Percentiles rank a stretch among this genome's conserved stretches.
phyloP scores from a whole-genome alignment of 176 grass and related monocot genomes.

The Carex myosuroides region DNA sequence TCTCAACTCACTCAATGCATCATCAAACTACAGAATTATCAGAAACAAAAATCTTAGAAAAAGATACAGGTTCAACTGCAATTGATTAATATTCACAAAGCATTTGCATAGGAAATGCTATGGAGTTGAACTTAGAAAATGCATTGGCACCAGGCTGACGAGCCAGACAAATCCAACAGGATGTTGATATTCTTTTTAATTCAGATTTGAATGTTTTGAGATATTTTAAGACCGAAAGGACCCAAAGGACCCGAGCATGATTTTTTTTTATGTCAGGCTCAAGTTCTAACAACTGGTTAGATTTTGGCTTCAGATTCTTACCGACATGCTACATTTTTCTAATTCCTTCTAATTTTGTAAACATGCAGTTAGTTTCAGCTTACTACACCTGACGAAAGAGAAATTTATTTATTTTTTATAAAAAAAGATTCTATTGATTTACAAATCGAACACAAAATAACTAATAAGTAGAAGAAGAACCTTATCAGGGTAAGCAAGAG shows the following conservation, averaged over 20 bases:
- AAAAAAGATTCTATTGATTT: not conserved
- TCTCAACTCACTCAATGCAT: conserved; percentile 51
- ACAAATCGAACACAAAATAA: not conserved
- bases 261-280: not conserved
- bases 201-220: not conserved
- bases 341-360: not conserved
- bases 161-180: not conserved
- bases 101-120: not conserved
- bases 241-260: not conserved
- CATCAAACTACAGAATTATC: conserved; percentile 38
- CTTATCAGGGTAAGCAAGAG: conserved; percentile 56
- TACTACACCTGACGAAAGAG: not conserved
- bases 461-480: conserved; percentile 21
- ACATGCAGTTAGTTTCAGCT: not conserved
- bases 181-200: not conserved
- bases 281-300: not conserved
- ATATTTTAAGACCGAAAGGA: not conserved
- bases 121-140: not conserved
- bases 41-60: conserved; percentile 15
- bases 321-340: not conserved
- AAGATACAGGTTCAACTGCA: not conserved
- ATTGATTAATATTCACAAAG: not conserved
- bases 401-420: not conserved
- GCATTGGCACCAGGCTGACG: not conserved
- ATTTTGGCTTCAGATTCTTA: not conserved